These are phyloP conservation scores for Castanea mollissima DNA, from an alignment of 306 rosid species.

Conservation along the genomic window DNA sequence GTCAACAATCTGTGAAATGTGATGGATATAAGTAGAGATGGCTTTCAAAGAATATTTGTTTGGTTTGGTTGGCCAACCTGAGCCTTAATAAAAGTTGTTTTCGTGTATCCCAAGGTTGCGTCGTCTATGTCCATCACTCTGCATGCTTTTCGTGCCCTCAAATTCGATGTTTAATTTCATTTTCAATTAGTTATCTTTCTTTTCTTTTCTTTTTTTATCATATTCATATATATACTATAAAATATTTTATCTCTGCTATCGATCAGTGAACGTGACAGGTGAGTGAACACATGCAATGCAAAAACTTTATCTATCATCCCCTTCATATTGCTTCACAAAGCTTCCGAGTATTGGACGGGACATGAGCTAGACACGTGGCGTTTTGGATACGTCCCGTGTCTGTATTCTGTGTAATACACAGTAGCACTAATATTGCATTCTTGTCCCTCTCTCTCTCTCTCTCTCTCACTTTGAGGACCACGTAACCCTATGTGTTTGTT, in stretches of 20 bases:
- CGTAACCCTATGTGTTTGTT: neutral
- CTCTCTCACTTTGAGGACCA: neutral
- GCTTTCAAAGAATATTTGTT: neutral
- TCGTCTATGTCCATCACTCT: neutral
- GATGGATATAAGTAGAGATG: neutral
- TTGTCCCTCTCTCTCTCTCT: neutral
- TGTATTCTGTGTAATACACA: too few relatives aligned
- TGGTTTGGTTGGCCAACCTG: neutral
- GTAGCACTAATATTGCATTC: too few relatives aligned
- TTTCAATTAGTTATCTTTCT: neutral
- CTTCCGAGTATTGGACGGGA: too few relatives aligned
- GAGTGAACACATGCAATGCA: slow-evolving; percentile 50
- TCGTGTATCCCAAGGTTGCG: neutral
- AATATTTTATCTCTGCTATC: too few relatives aligned
- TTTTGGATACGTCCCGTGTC: too few relatives aligned
- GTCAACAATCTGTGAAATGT: neutral
- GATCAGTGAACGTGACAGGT: slow-evolving; percentile 25
- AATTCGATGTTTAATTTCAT: neutral
- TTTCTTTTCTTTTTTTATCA: neutral
- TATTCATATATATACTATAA: too few relatives aligned
- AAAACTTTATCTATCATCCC: neutral
- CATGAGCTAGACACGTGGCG: too few relatives aligned
- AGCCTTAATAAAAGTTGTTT: neutral
- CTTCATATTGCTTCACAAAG: too few relatives aligned
- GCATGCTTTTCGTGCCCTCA: neutral